These are phyloP conservation scores for Euphorbia lathyris DNA, from an alignment of 345 rosid species.

Conservation along the genomic window DNA sequence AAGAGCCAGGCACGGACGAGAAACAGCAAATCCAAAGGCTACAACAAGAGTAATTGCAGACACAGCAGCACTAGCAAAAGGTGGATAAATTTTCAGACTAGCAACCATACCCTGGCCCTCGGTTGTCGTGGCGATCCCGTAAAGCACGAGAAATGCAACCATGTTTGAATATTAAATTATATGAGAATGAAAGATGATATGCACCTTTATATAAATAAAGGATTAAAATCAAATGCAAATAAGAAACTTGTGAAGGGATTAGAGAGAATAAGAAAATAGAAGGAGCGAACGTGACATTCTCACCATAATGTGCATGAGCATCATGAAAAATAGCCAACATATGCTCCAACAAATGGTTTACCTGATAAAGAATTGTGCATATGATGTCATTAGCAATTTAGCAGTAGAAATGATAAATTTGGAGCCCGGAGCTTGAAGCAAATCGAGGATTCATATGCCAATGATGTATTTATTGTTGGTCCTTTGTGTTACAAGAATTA, in stretches of 20 bases:
- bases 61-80: constrained; percentile 99
- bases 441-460: constrained; percentile 11
- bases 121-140: constrained; percentile 94
- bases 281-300: constrained; percentile 78
- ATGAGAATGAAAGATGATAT: constrained; percentile 11
- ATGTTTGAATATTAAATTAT: constrained; percentile 38
- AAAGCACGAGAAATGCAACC: constrained; percentile 91
- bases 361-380: constrained; percentile 44
- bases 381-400: constrained; percentile 15
- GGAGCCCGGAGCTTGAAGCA: neutral
- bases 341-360: constrained; percentile 96
- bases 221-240: constrained; percentile 12
- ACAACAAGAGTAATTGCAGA: constrained; percentile 96
- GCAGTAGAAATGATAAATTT: neutral
- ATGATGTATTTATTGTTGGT: constrained; percentile 9
- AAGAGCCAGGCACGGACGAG: constrained; percentile 96
- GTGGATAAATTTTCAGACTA: constrained; percentile 94
- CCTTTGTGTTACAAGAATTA: too few species aligned
- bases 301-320: constrained; percentile 97
- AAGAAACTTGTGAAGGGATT: constrained; percentile 5
- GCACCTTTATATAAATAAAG: constrained; percentile 1
- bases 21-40: constrained; percentile 98
- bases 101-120: constrained; percentile 99
- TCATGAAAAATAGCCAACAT: constrained; percentile 97
- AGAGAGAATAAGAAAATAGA: constrained; percentile 8